phyloP scores from a whole-genome alignment of 1,284 basidiomycete genomes.

The Ganoderma lingzhi region DNA sequence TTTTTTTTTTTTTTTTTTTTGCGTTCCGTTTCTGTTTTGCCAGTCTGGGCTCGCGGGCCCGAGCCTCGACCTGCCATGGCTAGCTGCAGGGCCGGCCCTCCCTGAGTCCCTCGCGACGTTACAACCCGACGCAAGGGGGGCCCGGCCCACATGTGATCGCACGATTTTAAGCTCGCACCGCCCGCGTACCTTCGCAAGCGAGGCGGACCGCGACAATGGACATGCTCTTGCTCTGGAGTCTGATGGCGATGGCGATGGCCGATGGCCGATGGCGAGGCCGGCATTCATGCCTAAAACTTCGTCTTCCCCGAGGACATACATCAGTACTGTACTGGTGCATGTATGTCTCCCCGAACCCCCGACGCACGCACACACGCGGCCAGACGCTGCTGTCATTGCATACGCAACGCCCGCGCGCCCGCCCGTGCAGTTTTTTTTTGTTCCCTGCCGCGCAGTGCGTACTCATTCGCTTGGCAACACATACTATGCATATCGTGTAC shows the following conservation, averaged over 20 bases:
- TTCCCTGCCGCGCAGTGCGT: too few species aligned
- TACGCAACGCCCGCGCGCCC: not conserved
- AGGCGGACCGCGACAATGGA: too few species aligned
- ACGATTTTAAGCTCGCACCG: not conserved
- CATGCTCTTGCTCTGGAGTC: too few species aligned
- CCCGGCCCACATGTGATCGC: not conserved
- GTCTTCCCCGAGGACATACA: conserved; percentile 5
- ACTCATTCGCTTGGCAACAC: not conserved
- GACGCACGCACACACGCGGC: not conserved
- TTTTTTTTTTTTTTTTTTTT: too few species aligned
- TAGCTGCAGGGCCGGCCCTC: not conserved
- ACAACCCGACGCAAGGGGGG: not conserved
- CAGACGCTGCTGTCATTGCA: not conserved
- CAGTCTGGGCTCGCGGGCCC: not conserved
- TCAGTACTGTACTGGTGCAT: too few species aligned
- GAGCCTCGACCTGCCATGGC: not conserved
- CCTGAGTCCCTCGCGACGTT: not conserved
- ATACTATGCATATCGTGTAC: too few species aligned
- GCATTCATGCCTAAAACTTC: not conserved
- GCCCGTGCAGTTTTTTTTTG: not conserved
- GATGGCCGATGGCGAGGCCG: not conserved
- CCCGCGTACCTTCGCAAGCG: not conserved
- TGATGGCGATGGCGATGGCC: not conserved
- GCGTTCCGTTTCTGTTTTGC: not conserved
- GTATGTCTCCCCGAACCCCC: not conserved